Base-by-base conservation (phyloP, 2,329 filamentous ascomycete genomes). In the Exophiala mesophila region DNA sequence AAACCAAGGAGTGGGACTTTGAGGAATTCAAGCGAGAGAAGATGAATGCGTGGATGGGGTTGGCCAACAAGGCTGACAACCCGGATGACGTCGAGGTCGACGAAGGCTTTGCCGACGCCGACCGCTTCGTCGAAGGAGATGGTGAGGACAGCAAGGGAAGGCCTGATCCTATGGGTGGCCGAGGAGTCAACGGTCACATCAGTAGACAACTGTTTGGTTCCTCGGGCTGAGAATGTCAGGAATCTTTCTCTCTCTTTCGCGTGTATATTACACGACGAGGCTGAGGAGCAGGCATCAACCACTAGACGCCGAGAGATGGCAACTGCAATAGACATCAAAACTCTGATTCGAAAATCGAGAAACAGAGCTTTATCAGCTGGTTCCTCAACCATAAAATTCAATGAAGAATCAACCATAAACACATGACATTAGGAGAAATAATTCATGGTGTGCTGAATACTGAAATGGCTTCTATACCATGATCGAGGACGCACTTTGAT, bases 1-100 rank as follows among this genome's bases (percentile, higher is more conserved):
- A 94, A 62, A 70, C 76, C 21, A 64, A 69, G 16, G 88, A 95
- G 62, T 97, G 90, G 90, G 86, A 94, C 61, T 92, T 88, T 66
- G 80, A 82, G 35, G 79, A 85, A 50, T 97, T 96, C 60, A 78
- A 83, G 48, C 71, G 73, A 55, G 82, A 92, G 49, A 94, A 88
- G 69, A 69, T 84, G 73, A 58, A 63, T 36, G 67, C 68, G 53
- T 83, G 80, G 80, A 68, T 73, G 45, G 73, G 69, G 9, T 18
- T 53, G 31, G 44, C 26, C n/a, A 34, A 37, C 4, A 13, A n/a
- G 9, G 31, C 10, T 15, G 37, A 33, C 12, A 62, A 57, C 0
- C 61, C 61, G 21, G 68, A 70, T 47, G 65, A 62, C 13, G 68
- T 73, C 44, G 68, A 68, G 50, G 44, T 53, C 15, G 55, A 57